phyloP scores from a whole-genome alignment of 495 filamentous ascomycete genomes.

The Aspergillus hancockii region DNA sequence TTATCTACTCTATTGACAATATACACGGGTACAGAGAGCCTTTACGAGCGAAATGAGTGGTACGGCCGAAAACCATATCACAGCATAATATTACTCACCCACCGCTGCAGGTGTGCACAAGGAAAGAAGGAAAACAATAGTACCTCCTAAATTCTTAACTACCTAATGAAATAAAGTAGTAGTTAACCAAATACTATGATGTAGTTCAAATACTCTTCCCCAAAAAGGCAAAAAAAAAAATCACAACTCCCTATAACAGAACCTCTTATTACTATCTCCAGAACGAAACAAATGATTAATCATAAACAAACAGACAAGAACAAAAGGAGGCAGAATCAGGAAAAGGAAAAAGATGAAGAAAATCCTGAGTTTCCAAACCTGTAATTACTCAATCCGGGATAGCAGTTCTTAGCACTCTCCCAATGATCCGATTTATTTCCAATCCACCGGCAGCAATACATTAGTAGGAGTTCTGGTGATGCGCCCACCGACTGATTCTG shows the following conservation, averaged over 20 bases:
- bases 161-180: neutral
- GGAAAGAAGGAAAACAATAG: neutral
- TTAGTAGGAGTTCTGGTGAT: neutral
- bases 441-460: neutral
- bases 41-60: neutral
- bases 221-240: neutral
- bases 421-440: neutral
- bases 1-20: neutral
- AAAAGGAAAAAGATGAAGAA: neutral
- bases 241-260: neutral
- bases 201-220: too few relatives aligned
- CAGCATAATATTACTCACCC: neutral
- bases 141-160: neutral
- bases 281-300: neutral
- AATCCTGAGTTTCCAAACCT: neutral
- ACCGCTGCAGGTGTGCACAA: neutral
- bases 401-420: neutral
- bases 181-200: too few relatives aligned
- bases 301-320: neutral
- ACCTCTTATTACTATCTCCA: neutral
- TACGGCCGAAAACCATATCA: slow-evolving; percentile 3
- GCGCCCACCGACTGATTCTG: slow-evolving; percentile 19
- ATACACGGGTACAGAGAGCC: neutral
- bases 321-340: neutral
- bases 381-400: neutral